Percentiles rank a stretch among this genome's conserved stretches.
These are phyloP conservation scores for Entophlyctis helioformis DNA, from an alignment of 192 early-diverging fungal genomes.

Conservation along the genomic window DNA sequence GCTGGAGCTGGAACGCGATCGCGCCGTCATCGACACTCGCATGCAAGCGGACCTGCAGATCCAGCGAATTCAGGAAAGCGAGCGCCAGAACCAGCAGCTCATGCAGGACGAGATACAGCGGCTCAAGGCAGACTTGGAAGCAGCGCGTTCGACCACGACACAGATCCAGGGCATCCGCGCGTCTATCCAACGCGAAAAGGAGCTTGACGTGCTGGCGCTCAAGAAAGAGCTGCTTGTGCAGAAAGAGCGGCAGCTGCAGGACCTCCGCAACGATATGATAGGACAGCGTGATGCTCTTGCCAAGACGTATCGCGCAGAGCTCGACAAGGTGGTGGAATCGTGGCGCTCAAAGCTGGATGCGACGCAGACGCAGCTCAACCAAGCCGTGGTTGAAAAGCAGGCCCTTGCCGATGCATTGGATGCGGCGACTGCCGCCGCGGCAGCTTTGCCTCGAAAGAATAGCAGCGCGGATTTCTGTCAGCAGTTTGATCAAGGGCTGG, in stretches of 20 bases:
- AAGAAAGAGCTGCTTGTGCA: constrained; percentile 26
- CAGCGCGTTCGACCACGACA: too few species aligned
- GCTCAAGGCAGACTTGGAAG: too few species aligned
- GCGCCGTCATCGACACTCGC: too few species aligned
- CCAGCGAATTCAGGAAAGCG: too few species aligned
- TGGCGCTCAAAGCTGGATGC: not conserved
- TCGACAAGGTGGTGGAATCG: constrained; percentile 5
- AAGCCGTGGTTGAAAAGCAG: constrained; percentile 2
- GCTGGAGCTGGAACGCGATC: too few species aligned
- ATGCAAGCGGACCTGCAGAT: too few species aligned
- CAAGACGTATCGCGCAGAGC: not conserved
- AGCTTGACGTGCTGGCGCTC: constrained; percentile 28
- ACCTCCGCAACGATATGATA: constrained; percentile 14
- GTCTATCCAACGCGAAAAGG: constrained; percentile 27
- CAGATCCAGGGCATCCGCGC: too few species aligned
- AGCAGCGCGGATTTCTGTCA: too few species aligned
- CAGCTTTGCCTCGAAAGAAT: not conserved
- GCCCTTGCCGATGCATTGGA: not conserved
- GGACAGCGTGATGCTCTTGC: constrained; percentile 4
- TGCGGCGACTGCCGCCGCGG: not conserved
- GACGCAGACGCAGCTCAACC: constrained; percentile 5
- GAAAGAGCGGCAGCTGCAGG: constrained; percentile 29
- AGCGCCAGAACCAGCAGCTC: too few species aligned
- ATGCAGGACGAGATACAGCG: too few species aligned
- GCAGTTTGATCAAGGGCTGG: too few species aligned